Evolutionary conservation across 2,329 filamentous ascomycete genomes (phyloP), one percentile per base, ranked within the genome.

Genomic region (Pseudogymnoascus sp.): DNA sequence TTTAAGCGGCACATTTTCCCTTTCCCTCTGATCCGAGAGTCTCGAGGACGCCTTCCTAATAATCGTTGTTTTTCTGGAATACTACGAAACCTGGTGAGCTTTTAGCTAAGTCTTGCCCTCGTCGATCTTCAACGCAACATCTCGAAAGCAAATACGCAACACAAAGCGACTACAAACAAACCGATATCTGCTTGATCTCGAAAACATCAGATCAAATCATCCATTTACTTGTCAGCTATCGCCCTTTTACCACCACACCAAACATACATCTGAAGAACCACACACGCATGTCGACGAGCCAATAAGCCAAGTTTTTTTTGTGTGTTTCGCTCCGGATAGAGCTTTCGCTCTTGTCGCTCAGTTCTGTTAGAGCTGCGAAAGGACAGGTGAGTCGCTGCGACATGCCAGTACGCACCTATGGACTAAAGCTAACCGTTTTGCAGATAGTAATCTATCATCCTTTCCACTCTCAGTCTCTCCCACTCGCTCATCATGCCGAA

Each of bases 401-500:
- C 34, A 32, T 41, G 38, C 18, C 20, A 39, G n/a, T 50, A 2
- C 18, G 25, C 12, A 6, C 22, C 37, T 20, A 2, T 6, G 22
- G 38, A n/a, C n/a, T 16, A 2, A 47, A 6, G 14, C 41, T 58
- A n/a, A 59, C 50, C n/a, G 50, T 28, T 20, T 14, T 2, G 12
- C 30, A 50, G 32, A 30, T 63, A 60, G 28, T 18, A 35, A 50
- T 54, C 41, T 62, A 50, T 38, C 58, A 60, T 64, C 54, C 62
- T 64, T 58, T 62, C 57, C 59, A 60, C 59, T 62, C 62, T 34
- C 43, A 34, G 59, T 60, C 62, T 14, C 41, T 47, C 41, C 65
- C 65, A 65, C 64, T 65, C 65, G 66, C 67, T 70, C 70, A 75
- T 67, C 71, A 81, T 81, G 78, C 78, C 78, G 66, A 76, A 77